These are phyloP conservation scores for Saitozyma podzolica DNA, from an alignment of 768 basidiomycete genomes.

Conservation along the genomic window DNA sequence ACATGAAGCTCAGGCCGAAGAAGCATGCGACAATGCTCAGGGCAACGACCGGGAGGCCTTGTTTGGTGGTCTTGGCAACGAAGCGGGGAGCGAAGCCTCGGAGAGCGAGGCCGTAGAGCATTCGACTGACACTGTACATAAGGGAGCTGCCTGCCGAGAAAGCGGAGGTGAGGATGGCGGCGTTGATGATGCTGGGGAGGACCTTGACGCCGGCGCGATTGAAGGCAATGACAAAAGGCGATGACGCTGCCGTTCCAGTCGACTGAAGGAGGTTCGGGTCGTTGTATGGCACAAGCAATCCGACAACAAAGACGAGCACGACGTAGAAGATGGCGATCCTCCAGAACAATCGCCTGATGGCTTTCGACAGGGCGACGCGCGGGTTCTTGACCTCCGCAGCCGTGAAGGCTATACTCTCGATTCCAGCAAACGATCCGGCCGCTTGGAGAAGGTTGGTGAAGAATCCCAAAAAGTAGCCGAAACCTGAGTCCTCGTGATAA, in stretches of 20 bases:
- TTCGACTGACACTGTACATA: conserved; percentile 38
- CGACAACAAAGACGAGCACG: conserved; percentile 39
- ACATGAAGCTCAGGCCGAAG: conserved; percentile 25
- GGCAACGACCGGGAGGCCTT: conserved; percentile 46
- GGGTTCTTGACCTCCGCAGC: conserved; percentile 25
- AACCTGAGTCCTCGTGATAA: not conserved
- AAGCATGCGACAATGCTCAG: conserved; percentile 27
- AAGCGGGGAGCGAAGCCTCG: conserved; percentile 43
- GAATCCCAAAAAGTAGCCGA: conserved; percentile 12
- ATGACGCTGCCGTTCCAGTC: conserved; percentile 36
- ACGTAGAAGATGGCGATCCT: conserved; percentile 32
- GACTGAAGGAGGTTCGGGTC: conserved; percentile 22
- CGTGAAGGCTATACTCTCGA: conserved; percentile 22
- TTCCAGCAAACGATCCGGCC: conserved; percentile 20
- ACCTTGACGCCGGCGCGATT: conserved; percentile 38
- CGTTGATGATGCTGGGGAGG: conserved; percentile 45
- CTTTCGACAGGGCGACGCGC: conserved; percentile 12
- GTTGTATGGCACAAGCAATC: conserved; percentile 42
- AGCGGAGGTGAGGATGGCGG: conserved; percentile 39
- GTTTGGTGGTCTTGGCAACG: conserved; percentile 34
- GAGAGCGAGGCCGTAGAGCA: conserved; percentile 46
- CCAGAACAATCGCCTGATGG: conserved; percentile 11
- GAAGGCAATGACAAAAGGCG: conserved; percentile 34
- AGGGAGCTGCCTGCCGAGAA: conserved; percentile 47
- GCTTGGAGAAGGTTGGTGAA: conserved; percentile 20